phyloP scores from a whole-genome alignment of 148 eudicot species.

The Chenopodium formosanum region DNA sequence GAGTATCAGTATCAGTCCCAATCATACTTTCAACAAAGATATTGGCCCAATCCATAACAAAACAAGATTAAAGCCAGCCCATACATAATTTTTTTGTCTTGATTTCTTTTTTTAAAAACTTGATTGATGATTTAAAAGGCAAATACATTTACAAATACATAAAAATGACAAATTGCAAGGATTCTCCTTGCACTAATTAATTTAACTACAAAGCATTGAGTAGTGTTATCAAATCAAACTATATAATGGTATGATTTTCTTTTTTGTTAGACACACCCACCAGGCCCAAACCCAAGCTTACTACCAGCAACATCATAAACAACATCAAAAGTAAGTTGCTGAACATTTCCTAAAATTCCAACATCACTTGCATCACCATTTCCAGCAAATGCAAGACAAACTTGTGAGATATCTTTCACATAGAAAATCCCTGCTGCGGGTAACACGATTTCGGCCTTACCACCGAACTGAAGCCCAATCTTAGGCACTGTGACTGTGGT shows the following conservation, averaged over 20 bases:
- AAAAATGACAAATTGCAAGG: not conserved
- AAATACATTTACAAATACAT: not conserved
- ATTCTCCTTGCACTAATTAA: conserved; percentile 9
- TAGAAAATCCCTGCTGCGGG: conserved; percentile 43
- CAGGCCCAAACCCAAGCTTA: conserved; percentile 62
- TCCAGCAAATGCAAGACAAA: conserved; percentile 69
- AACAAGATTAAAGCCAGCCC: not conserved
- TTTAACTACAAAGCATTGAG: not conserved
- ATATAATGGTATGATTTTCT: not conserved
- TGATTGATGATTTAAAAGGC: not conserved
- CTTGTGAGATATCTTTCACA: conserved; percentile 23
- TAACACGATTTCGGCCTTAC: conserved; percentile 40
- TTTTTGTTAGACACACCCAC: conserved; percentile 39
- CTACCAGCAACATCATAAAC: conserved; percentile 73
- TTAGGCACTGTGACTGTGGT: conserved; percentile 44
- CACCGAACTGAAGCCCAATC: conserved; percentile 44
- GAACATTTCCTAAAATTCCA: conserved; percentile 62
- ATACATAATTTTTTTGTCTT: not conserved
- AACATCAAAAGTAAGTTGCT: conserved; percentile 61
- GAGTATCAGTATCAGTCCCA: too few species aligned
- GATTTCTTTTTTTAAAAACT: not conserved
- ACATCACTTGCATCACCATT: conserved; percentile 36
- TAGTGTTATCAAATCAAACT: not conserved
- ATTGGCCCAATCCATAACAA: not conserved
- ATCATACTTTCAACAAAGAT: not conserved